phyloP scores from a whole-genome alignment of 768 basidiomycete genomes.

The Cantharellus anzutake region DNA sequence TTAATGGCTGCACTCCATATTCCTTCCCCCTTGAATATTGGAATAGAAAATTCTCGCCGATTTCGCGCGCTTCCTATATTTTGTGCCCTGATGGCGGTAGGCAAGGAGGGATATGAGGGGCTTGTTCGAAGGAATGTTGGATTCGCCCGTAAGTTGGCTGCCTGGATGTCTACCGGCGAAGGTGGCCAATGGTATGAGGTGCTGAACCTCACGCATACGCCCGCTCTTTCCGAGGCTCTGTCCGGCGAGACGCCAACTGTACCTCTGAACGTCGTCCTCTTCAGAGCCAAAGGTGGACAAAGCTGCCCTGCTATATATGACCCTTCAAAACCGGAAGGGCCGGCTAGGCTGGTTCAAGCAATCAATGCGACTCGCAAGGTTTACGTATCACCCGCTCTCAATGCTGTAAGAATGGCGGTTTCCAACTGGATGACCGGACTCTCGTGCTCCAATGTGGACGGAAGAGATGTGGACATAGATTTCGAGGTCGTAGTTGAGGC shows the following conservation, averaged over 20 bases:
- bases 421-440: slow-evolving; percentile 18
- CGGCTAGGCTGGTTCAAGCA: slow-evolving; percentile 12
- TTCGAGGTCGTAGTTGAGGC: slow-evolving; percentile 13
- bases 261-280: slow-evolving; percentile 21
- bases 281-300: slow-evolving; percentile 11
- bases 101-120: slow-evolving; percentile 20
- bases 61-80: slow-evolving; percentile 24
- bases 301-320: background rate
- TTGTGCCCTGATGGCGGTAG: slow-evolving; percentile 20
- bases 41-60: slow-evolving; percentile 24
- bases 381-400: slow-evolving; percentile 19
- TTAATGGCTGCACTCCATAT: slow-evolving; percentile 6
- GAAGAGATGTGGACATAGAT: slow-evolving; percentile 9
- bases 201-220: slow-evolving; percentile 11
- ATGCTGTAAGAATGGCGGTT: slow-evolving; percentile 23
- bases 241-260: slow-evolving; percentile 3
- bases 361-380: slow-evolving; percentile 20
- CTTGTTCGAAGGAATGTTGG: slow-evolving; percentile 20
- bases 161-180: slow-evolving; percentile 12
- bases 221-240: background rate
- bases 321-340: background rate
- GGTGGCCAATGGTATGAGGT: slow-evolving; percentile 12
- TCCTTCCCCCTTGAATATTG: slow-evolving; percentile 20
- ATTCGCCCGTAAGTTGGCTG: slow-evolving; percentile 18
- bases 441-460: background rate